phyloP scores from a whole-genome alignment of 805 yeast genomes.

The Hyphopichia homilentoma region DNA sequence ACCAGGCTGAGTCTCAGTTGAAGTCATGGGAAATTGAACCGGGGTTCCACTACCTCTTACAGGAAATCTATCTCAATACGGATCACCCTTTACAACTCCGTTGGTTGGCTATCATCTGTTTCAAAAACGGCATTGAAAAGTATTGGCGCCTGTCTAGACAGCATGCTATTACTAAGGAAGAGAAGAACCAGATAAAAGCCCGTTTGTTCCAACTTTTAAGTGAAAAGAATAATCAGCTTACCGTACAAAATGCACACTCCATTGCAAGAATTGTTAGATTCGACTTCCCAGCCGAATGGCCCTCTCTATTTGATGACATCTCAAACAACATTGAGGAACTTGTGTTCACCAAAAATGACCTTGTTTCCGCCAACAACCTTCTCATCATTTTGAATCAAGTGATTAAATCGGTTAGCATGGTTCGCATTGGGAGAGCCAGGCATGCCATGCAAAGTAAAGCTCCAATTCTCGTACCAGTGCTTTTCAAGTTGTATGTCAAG shows the following conservation, averaged over 20 bases:
- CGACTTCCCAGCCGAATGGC: conserved; percentile 91
- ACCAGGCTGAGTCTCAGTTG: conserved; percentile 65
- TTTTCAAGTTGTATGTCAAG: conserved; percentile 55
- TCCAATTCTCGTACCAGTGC: conserved; percentile 55
- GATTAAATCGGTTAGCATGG: conserved; percentile 67
- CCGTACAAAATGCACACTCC: conserved; percentile 82
- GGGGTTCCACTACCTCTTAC: conserved; percentile 57
- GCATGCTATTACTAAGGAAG: conserved; percentile 54
- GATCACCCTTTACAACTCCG: conserved; percentile 62
- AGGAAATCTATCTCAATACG: conserved; percentile 55
- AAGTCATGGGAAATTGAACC: conserved; percentile 64
- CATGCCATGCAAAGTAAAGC: conserved; percentile 73
- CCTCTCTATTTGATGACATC: conserved; percentile 66
- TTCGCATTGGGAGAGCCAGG: conserved; percentile 79
- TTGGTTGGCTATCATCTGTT: conserved; percentile 83
- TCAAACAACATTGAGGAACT: conserved; percentile 43
- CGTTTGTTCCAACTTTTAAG: conserved; percentile 56
- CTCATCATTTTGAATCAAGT: conserved; percentile 72
- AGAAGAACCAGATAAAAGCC: conserved; percentile 59
- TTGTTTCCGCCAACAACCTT: conserved; percentile 57
- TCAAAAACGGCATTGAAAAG: conserved; percentile 83
- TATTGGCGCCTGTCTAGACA: conserved; percentile 75
- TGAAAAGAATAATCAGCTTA: conserved; percentile 70
- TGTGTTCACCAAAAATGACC: conserved; percentile 37
- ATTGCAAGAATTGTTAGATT: conserved; percentile 71